These are phyloP conservation scores for Alternaria panax DNA, from an alignment of 2,329 filamentous ascomycete genomes.

Conservation along the genomic window DNA sequence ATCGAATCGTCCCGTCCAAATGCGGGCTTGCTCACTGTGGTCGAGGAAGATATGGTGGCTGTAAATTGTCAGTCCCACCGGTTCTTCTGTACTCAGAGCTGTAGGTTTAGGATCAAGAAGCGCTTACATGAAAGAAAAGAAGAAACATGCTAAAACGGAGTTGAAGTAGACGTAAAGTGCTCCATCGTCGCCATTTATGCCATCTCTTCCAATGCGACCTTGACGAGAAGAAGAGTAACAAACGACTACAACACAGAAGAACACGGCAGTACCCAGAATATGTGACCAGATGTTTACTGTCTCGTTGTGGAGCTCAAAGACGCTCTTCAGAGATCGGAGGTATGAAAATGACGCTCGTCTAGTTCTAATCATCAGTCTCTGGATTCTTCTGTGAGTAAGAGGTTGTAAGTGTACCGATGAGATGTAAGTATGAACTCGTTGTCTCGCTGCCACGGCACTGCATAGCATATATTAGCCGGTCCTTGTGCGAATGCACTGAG, in stretches of 20 bases:
- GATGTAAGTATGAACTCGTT: constrained; percentile 14
- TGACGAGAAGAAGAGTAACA: neutral
- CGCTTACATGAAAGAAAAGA: constrained; percentile 44
- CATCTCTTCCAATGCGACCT: neutral
- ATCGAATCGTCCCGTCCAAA: constrained; percentile 86
- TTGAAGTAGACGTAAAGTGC: constrained; percentile 10
- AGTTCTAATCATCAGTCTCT: neutral
- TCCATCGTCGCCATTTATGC: neutral
- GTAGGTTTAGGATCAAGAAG: neutral
- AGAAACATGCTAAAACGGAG: constrained; percentile 12
- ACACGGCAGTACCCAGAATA: neutral
- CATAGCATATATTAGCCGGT: neutral
- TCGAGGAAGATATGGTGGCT: constrained; percentile 83
- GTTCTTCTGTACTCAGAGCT: neutral
- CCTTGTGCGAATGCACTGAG: too few relatives aligned
- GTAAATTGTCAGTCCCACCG: neutral
- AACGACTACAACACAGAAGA: neutral
- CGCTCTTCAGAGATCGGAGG: neutral
- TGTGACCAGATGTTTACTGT: constrained; percentile 17
- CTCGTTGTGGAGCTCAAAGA: constrained; percentile 10
- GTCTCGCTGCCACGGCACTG: constrained; percentile 13
- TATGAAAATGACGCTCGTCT: constrained; percentile 8
- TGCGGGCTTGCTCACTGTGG: constrained; percentile 76
- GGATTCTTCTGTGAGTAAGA: neutral
- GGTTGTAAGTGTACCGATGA: neutral